Evolutionary conservation across 441 rosid species (phyloP).

Genomic region (Omphalea diandra): DNA sequence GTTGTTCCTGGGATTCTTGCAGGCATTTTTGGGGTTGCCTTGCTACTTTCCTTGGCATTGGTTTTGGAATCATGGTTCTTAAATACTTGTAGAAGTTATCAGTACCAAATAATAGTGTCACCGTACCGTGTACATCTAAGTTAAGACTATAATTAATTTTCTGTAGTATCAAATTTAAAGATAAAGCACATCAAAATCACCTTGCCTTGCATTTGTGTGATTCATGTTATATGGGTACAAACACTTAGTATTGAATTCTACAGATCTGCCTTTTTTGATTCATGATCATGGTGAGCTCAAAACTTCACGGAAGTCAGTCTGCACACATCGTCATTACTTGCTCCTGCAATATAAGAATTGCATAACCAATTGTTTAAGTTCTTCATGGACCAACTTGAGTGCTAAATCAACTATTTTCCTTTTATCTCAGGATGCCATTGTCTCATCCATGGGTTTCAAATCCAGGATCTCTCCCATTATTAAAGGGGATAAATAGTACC

Average conservation of each 20-base stretch:
- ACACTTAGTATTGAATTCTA: background rate
- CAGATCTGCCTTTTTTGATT: background rate
- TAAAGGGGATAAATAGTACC: too few species aligned
- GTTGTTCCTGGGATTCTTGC: conserved; percentile 73
- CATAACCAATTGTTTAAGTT: background rate
- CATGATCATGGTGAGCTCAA: background rate
- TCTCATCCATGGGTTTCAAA: too few species aligned
- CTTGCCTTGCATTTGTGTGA: background rate
- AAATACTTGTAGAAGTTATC: conserved; percentile 36
- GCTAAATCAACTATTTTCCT: too few species aligned
- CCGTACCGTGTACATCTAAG: background rate
- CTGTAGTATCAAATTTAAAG: background rate
- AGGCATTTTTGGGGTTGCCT: conserved; percentile 69
- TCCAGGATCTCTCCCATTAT: too few species aligned
- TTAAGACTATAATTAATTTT: background rate
- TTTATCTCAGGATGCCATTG: too few species aligned
- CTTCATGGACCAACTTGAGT: too few species aligned
- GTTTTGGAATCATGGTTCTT: conserved; percentile 57
- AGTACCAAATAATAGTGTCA: background rate
- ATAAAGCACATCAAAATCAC: background rate
- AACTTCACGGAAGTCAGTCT: too few species aligned
- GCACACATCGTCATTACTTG: too few species aligned
- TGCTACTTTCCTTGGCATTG: conserved; percentile 85
- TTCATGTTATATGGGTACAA: background rate
- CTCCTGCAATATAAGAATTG: background rate